Base-by-base conservation (phyloP, 2,329 filamentous ascomycete genomes). In the Myriosclerotinia curreyana region DNA sequence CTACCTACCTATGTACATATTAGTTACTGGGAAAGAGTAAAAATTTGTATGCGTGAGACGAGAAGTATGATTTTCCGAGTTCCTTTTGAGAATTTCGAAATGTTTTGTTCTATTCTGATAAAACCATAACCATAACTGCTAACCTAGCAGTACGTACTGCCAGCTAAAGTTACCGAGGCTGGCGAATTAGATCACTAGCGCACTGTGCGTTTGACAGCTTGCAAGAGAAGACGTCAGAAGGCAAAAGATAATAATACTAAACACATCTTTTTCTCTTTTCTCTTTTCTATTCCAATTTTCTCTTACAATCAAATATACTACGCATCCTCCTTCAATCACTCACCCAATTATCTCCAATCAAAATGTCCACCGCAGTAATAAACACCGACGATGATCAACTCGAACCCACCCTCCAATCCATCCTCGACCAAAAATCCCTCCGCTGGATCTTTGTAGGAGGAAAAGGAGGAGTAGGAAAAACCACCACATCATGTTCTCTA, bases 371-470 rank as follows among this genome's bases (percentile, higher is more conserved):
- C 68, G 78, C 81, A 58, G 70, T 83, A 55, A 74, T 83, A 58
- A 78, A 79, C 70, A 77, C 79, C 70, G 88, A 90, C 78, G 89
- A 90, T 74, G 90, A 92, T 75, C 82, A 86, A 72, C 87, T 98
- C 80, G 93, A 96, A 81, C 93, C 95, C 55, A 92, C 91, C 60
- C 90, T 99, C 74, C 91, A 97, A 80, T 90, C 91, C 69, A 92
- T 99, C 75, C 86, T 99, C 73, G 92, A 96, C 81, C 95, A 99
- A 79, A 92, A 92, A 78, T 89, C 91, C 42, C 87, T 99, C 64
- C 91, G 95, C 76, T 99, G 95, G 95, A 96, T 99, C 79, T 99
- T 99, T 74, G 95, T 99, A 66, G 95, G 95, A 74, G 95, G 95
- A 70, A 99, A 99, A 80, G 95, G 95, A 74, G 95, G 95, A 76